Conservation (phyloP, 2,329 filamentous ascomycete genomes). For the Lasiodiplodia sp. region DNA sequence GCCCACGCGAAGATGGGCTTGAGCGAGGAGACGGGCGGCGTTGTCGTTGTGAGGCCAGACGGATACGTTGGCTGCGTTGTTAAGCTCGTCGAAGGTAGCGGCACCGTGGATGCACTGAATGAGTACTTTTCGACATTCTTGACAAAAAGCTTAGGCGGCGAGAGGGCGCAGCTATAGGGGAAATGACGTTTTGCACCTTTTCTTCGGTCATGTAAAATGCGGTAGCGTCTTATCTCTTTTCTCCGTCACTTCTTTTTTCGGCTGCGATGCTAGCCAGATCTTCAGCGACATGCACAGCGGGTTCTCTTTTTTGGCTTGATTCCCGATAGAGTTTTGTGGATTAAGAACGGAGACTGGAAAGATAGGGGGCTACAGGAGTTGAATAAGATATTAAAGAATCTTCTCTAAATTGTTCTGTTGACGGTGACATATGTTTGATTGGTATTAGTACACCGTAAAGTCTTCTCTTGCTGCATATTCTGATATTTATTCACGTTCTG, state of each 20-base stretch:
- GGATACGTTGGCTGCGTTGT: constrained; percentile 84
- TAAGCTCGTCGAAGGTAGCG: constrained; percentile 75
- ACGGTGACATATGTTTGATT: background rate
- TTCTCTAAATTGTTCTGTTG: background rate
- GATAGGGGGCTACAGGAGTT: background rate
- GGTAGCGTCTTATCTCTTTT: background rate
- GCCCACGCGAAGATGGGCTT: constrained; percentile 90
- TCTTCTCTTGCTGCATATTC: background rate
- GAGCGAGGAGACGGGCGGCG: constrained; percentile 73
- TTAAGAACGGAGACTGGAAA: constrained; percentile 32
- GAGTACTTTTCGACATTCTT: constrained; percentile 80
- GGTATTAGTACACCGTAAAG: background rate
- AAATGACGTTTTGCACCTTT: background rate
- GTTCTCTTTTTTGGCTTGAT: background rate
- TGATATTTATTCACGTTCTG: too few species aligned
- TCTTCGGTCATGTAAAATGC: background rate
- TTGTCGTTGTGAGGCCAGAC: constrained; percentile 86
- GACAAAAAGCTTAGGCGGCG: constrained; percentile 62
- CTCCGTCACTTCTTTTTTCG: background rate
- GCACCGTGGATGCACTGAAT: constrained; percentile 84
- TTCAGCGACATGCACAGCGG: background rate
- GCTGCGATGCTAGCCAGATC: background rate
- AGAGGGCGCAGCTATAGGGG: constrained; percentile 38
- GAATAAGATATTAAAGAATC: background rate
- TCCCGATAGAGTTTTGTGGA: constrained; percentile 10